phyloP scores from a whole-genome alignment of 352 stramenopile species.

The Phytopythium boreale region DNA sequence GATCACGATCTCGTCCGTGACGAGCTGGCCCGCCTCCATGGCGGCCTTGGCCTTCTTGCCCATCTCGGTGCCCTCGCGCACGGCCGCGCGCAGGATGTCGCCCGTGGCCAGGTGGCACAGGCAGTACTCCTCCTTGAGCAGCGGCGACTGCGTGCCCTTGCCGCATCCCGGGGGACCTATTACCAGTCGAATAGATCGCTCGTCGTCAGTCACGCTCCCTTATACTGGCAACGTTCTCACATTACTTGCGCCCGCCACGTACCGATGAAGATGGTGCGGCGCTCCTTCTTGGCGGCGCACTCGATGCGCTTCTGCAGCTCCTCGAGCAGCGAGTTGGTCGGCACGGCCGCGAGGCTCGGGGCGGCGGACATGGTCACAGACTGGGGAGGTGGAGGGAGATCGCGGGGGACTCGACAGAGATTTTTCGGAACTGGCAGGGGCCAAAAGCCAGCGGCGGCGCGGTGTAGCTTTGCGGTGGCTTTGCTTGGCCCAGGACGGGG shows the following conservation, averaged over 20 bases:
- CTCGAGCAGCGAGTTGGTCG: conserved; percentile 83
- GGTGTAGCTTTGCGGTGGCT: background rate
- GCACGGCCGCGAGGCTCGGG: conserved; percentile 57
- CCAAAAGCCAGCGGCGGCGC: background rate
- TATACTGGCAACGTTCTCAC: background rate
- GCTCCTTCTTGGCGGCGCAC: conserved; percentile 92
- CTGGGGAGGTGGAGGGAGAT: background rate
- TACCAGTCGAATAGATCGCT: background rate
- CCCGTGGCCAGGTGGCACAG: conserved; percentile 98
- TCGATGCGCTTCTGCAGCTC: conserved; percentile 92
- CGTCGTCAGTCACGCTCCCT: conserved; percentile 8
- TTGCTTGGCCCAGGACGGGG: background rate
- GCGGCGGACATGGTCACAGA: conserved; percentile 31
- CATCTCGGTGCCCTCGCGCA: conserved; percentile 95
- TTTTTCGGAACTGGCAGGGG: conserved; percentile 23
- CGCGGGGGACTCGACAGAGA: background rate
- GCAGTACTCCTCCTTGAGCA: conserved; percentile 98
- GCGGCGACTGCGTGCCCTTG: conserved; percentile 98
- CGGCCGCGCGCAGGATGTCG: conserved; percentile 98
- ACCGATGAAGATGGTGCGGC: conserved; percentile 94
- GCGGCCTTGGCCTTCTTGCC: conserved; percentile 97
- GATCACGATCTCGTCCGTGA: conserved; percentile 99
- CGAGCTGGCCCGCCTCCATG: conserved; percentile 95
- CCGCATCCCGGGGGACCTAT: conserved; percentile 92
- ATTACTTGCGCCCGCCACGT: conserved; percentile 10